These are phyloP conservation scores for Neocucurbitaria cava DNA, from an alignment of 2,329 filamentous ascomycete species.

Conservation along the genomic window DNA sequence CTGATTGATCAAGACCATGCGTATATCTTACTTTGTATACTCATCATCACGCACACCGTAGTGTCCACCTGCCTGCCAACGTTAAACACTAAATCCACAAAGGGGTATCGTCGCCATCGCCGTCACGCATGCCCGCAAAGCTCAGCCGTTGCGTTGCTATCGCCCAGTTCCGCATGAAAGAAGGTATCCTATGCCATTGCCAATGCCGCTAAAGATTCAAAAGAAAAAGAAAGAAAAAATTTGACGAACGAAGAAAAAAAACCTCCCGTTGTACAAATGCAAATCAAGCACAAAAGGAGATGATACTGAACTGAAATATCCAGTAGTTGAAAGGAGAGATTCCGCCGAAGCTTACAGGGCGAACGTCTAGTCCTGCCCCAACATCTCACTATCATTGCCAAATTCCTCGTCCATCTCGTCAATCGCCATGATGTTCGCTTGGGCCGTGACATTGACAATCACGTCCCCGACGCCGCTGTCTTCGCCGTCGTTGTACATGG, in stretches of 20 bases:
- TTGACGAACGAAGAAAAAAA: too few relatives aligned
- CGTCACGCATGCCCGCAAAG: neutral
- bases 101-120: conserved; percentile 31
- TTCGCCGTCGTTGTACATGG: conserved; percentile 41
- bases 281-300: conserved; percentile 4
- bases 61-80: too few relatives aligned
- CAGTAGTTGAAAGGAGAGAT: neutral
- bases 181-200: conserved; percentile 16
- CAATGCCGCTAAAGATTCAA: conserved; percentile 14
- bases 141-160: conserved; percentile 11
- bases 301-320: neutral
- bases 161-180: conserved; percentile 5
- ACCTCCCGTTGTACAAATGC: conserved; percentile 22
- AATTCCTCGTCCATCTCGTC: conserved; percentile 53
- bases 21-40: neutral
- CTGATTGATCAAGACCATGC: neutral
- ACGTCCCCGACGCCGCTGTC: conserved; percentile 43
- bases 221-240: neutral
- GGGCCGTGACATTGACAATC: conserved; percentile 46
- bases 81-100: conserved; percentile 7
- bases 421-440: conserved; percentile 48
- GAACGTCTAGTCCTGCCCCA: conserved; percentile 40
- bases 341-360: neutral
- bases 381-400: conserved; percentile 55
- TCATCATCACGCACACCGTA: neutral